phyloP scores from a whole-genome alignment of 1,284 basidiomycete species.

The Tilletia walkeri region DNA sequence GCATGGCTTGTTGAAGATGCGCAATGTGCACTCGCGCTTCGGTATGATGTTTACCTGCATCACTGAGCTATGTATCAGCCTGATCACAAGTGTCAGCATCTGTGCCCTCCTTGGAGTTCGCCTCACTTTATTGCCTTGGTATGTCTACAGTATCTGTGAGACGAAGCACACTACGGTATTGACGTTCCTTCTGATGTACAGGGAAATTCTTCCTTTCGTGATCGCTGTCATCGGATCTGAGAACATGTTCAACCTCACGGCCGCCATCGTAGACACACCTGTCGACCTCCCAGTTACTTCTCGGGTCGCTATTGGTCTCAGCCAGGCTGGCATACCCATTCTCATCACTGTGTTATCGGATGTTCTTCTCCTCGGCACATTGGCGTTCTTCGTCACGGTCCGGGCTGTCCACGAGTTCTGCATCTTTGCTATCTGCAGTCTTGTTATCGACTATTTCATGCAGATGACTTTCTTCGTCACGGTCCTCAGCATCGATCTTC shows the following conservation, averaged over 20 bases:
- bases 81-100: conserved; percentile 86
- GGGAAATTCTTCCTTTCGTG: conserved; percentile 78
- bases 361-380: conserved; percentile 74
- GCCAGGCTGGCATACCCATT: conserved; percentile 83
- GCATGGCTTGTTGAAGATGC: conserved; percentile 65
- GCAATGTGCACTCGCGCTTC: conserved; percentile 76
- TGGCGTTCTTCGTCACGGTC: conserved; percentile 70
- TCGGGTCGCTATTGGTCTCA: conserved; percentile 82
- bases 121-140: conserved; percentile 81
- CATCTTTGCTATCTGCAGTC: conserved; percentile 85
- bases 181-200: not conserved
- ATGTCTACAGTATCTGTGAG: conserved; percentile 1
- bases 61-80: conserved; percentile 84
- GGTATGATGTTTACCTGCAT: conserved; percentile 90
- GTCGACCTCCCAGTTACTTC: conserved; percentile 87
- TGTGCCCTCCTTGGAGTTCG: conserved; percentile 80
- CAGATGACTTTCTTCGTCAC: conserved; percentile 89
- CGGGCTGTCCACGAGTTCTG: conserved; percentile 90
- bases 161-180: conserved; percentile 2
- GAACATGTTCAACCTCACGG: conserved; percentile 91
- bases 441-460: conserved; percentile 93
- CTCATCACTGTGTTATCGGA: conserved; percentile 86
- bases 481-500: conserved; percentile 83
- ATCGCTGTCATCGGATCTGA: conserved; percentile 94
- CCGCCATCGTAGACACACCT: conserved; percentile 83